Evolutionary conservation across 345 rosid genomes (phyloP).

Genomic region (Cochlearia excelsa): DNA sequence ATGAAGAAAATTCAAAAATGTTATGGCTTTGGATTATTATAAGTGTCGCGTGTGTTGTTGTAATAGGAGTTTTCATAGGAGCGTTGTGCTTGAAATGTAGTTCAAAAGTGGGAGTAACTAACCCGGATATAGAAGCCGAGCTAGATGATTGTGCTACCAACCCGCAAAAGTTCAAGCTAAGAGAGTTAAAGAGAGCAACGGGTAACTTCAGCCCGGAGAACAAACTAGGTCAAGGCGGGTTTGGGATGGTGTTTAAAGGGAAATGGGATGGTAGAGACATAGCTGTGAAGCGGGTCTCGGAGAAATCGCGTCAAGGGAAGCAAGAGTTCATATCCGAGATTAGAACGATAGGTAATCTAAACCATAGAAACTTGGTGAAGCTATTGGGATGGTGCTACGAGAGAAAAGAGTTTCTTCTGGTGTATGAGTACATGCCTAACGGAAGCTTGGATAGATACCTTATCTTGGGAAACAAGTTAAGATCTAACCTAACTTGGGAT

Average conservation of each 20-base stretch:
- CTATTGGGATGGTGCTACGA: conserved; percentile 80
- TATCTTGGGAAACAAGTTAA: conserved; percentile 32
- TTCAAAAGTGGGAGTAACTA: conserved; percentile 29
- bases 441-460: conserved; percentile 65
- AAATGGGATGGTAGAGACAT: conserved; percentile 44
- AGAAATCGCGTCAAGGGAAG: conserved; percentile 66
- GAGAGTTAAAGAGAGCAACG: conserved; percentile 57
- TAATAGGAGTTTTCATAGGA: conserved; percentile 14
- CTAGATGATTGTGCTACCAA: conserved; percentile 43
- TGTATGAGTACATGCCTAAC: conserved; percentile 66
- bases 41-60: conserved; percentile 17
- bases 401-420: conserved; percentile 49
- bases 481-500: conserved; percentile 46
- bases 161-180: conserved; percentile 53
- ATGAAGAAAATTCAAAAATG: conserved; percentile 2
- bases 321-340: conserved; percentile 76
- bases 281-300: conserved; percentile 65
- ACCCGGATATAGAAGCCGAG: conserved; percentile 50
- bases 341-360: conserved; percentile 65
- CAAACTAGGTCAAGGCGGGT: conserved; percentile 75
- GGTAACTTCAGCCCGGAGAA: conserved; percentile 45
- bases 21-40: conserved; percentile 39
- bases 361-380: conserved; percentile 65
- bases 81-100: conserved; percentile 30
- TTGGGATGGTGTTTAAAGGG: conserved; percentile 76